Base-by-base conservation (phyloP, 2,329 filamentous ascomycete species). In the Ustilaginoidea virens region DNA sequence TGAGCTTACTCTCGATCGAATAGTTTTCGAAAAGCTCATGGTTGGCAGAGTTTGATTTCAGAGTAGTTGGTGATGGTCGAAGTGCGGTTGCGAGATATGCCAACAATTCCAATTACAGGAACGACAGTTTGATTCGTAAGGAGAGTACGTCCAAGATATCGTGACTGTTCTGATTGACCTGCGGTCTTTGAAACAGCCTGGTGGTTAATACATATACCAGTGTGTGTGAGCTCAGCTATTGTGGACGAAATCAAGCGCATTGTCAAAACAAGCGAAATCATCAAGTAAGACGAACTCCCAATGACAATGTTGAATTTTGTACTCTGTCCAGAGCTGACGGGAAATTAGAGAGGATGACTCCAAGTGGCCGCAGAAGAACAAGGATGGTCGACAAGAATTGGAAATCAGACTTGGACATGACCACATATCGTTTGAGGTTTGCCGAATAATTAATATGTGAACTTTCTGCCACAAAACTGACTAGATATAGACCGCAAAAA, bases 361-460 rank as follows among this genome's bases (percentile, higher is more conserved):
- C 16, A 94, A 94, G 53, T 98, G 90, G 90, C 90, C 90, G 1
- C 83, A 92, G 55, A 98, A 96, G 70, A 98, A 98, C 61, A 96
- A 96, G 60, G 90, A 98, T 45, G 90, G 90, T 20, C 74, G 87
- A 38, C 90, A 98, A 52, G 90, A 98, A 58, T 66, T 98, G 27
- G 90, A 98, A 55, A 94, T 98, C 34, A 71, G 86, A 27, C 53
- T 98, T 32, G 90, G 87, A 23, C 90, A 80, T 45, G 90, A 98
- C 39, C 87, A 96, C 53, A 96, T 98, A 42, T 92, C 85, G 2
- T 98, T 98, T 41, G 90, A 98, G 76, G 86, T 86, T 54, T 36
- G 64, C 45, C n/a, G n/a, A n/a, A n/a, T n/a, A n/a, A n/a, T n/a
- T n/a, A n/a, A n/a, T n/a, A n/a, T n/a, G n/a, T n/a, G n/a, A n/a